phyloP scores from a whole-genome alignment of 257 asterid species.

The Osmanthus fragrans region DNA sequence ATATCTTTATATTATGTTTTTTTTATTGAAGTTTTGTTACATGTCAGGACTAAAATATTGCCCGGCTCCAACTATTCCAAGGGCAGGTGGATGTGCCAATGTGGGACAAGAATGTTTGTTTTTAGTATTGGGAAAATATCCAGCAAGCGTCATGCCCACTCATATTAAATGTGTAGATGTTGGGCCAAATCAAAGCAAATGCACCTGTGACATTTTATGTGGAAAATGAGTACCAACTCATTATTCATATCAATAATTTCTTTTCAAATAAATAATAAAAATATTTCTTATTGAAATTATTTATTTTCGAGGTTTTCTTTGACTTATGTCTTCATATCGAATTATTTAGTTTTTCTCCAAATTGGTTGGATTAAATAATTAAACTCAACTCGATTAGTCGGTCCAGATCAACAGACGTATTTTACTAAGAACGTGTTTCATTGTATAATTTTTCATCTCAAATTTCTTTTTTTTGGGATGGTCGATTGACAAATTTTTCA shows the following conservation, averaged over 20 bases:
- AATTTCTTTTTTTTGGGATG: too few species aligned
- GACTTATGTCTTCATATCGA: too few species aligned
- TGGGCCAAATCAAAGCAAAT: conserved; percentile 15
- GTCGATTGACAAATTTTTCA: too few species aligned
- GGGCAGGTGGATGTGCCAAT: conserved; percentile 14
- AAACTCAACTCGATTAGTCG: too few species aligned
- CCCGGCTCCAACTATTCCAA: conserved; percentile 14
- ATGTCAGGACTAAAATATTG: background rate
- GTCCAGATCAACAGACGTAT: too few species aligned
- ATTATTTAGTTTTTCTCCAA: too few species aligned
- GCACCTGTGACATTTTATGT: conserved; percentile 17
- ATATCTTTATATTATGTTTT: background rate
- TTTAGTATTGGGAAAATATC: background rate
- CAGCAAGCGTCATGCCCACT: conserved; percentile 8
- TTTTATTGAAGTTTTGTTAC: background rate
- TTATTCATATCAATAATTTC: background rate
- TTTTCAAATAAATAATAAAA: too few species aligned
- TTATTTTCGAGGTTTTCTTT: too few species aligned
- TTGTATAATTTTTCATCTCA: too few species aligned
- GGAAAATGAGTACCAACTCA: background rate
- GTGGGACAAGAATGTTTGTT: background rate
- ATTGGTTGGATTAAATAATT: too few species aligned
- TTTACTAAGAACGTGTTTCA: too few species aligned
- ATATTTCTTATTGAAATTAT: too few species aligned
- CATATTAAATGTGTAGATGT: conserved; percentile 21